Percentiles rank a stretch among this genome's conserved stretches.
Evolutionary conservation across 2,329 filamentous ascomycete species (phyloP).

Genomic region (Penicillium occitanis): DNA sequence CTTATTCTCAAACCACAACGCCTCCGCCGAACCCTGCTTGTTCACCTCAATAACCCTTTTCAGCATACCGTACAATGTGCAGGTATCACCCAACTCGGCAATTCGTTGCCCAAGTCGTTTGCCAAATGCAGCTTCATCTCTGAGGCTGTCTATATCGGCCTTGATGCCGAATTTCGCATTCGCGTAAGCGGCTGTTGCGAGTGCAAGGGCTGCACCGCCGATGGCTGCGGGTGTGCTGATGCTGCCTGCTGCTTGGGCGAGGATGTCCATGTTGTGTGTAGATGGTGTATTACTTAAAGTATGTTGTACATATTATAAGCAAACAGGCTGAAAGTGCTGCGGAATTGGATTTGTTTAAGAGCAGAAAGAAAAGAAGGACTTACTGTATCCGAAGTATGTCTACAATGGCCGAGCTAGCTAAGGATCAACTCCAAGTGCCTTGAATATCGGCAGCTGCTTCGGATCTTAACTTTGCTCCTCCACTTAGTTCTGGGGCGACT

Average conservation of each 20-base stretch:
- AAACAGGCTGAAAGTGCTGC: background rate
- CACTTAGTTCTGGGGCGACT: background rate
- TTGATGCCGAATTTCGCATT: conserved; percentile 46
- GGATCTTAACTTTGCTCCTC: conserved; percentile 6
- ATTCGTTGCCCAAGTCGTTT: conserved; percentile 40
- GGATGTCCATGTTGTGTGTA: conserved; percentile 14
- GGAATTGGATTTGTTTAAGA: background rate
- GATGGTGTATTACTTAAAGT: background rate
- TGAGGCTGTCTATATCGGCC: conserved; percentile 40
- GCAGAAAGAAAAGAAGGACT: background rate
- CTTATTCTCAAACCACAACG: conserved; percentile 52
- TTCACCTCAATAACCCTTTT: conserved; percentile 43
- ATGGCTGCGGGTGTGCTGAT: conserved; percentile 12
- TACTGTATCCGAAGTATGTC: background rate
- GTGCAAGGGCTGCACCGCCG: conserved; percentile 35
- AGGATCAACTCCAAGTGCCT: background rate
- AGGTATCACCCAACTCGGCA: conserved; percentile 39
- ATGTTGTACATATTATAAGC: background rate
- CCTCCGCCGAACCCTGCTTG: conserved; percentile 39
- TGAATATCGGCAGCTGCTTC: conserved; percentile 4
- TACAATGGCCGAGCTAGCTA: background rate
- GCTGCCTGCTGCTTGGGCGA: conserved; percentile 18
- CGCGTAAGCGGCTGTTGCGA: conserved; percentile 42
- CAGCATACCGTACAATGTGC: conserved; percentile 46
- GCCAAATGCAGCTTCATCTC: conserved; percentile 34